Base-by-base conservation (phyloP, 2,329 filamentous ascomycete species). In the Arachnomyces sp. region DNA sequence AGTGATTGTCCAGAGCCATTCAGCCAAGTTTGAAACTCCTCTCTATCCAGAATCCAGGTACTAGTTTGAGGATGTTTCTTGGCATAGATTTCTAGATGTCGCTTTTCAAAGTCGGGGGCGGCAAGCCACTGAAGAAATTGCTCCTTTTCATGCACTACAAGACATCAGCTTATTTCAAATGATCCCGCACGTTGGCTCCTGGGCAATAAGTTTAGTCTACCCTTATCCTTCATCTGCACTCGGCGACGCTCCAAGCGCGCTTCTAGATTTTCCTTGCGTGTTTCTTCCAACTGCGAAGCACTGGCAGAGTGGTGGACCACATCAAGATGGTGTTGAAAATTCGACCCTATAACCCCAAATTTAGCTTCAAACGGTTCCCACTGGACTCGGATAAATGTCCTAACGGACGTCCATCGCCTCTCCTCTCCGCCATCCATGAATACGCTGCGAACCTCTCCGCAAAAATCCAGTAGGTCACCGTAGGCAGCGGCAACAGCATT, bases 21-120 rank as follows among this genome's bases (percentile, higher is more conserved):
- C 11, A 39, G 7, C 31, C 37, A 39, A 14, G 31, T 20, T 33
- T 39, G 15, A 15, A 39, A 39, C n/a, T 39, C 4, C 2, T 33
- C 17, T 8, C n/a, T 34, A 4, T 15, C 17, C 12, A 39, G 15
- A 4, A 39, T 13, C 37, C 37, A 39, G 15, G 31, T 17, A 8
- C 11, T 31, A 6, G 37, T 39, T 28, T 20, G 11, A 2, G 37
- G 37, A 30, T 39, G 37, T 34, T 28, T 39, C 31, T 39, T 33
- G 17, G 29, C 17, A 20, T 31, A 39, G n/a, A 39, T 12, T 12
- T 39, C 37, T 11, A 15, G 2, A 17, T 39, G 37, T 5, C 37
- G 37, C n/a, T 39, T 28, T 3, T 39, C 37, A 17, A 39, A 39
- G n/a, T 39, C 30, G 14, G 37, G 13, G 12, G 3, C 31, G n/a